Conservation (phyloP, 2,329 filamentous ascomycete genomes). For the Cadophora gregata region DNA sequence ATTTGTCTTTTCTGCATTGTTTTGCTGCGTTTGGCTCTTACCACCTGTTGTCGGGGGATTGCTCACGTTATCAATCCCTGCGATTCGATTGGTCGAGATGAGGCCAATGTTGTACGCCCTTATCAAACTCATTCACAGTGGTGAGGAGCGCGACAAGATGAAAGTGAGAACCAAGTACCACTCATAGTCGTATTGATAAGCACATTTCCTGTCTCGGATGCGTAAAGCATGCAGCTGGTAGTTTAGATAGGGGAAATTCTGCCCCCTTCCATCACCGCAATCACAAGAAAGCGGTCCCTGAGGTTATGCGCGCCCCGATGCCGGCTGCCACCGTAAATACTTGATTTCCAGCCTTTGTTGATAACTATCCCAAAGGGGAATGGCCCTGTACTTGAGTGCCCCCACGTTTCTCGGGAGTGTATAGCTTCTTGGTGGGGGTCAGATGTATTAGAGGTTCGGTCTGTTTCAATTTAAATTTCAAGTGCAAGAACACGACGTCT, state of each 20-base stretch:
- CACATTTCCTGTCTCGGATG: background rate
- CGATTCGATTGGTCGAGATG: background rate
- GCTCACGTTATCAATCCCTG: background rate
- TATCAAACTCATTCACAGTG: background rate
- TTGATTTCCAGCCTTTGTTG: background rate
- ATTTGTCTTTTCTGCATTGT: background rate
- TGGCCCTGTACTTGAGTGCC: background rate
- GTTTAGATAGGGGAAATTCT: background rate
- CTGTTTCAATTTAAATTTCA: background rate
- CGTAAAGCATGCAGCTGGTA: background rate
- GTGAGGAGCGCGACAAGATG: background rate
- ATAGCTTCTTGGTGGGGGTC: background rate
- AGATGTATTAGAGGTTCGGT: background rate
- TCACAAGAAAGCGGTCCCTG: background rate
- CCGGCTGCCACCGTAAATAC: background rate
- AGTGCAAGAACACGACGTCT: background rate
- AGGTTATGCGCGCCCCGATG: background rate
- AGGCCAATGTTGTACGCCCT: background rate
- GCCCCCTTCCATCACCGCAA: background rate
- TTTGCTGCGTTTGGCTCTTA: background rate
- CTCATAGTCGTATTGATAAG: background rate
- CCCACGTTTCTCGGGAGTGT: background rate
- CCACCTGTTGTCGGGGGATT: background rate
- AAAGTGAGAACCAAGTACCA: background rate
- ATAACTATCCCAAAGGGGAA: background rate